Base-by-base conservation (phyloP, 2,329 filamentous ascomycete genomes). In the Hypoxylon sp. region DNA sequence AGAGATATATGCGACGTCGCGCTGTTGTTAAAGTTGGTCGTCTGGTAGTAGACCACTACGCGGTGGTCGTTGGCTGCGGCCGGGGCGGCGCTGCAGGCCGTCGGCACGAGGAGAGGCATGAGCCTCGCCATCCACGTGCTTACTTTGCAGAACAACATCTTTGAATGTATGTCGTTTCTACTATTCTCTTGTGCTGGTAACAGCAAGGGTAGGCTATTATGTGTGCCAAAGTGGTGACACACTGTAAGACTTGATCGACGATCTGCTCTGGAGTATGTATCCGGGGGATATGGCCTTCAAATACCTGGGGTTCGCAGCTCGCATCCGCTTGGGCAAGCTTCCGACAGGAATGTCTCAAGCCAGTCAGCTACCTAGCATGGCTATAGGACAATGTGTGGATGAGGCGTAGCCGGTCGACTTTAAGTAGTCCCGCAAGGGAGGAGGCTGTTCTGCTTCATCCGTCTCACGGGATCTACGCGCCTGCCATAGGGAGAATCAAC, bases 41-140 rank as follows among this genome's bases (percentile, higher is more conserved):
- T 88, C 74, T 88, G 86, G 76, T 85, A 85, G 78, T 87, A 87
- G 52, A 83, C 79, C 39, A 87, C 82, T 31, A 87, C 79, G 17
- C 85, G 84, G 57, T 78, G 77, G 63, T 77, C 74, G 52, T 76
- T 61, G 29, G 66, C 67, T 6, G 72, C 72, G 13, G 59, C 63
- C 9, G 67, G 61, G 4, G 71, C 70, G 22, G 57, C 58, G 14
- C 52, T 58, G 22, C 65, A 73, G 47, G 53, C 66, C 10, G 71
- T 47, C 5, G 71, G 69, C 44, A 71, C 63, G 37, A 77, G 69
- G 47, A 77, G 72, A 33, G 74, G 71, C 52, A 75, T 22, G 2
- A 73, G 44, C 52, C 63, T 66, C 51, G 70, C 59, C 53, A 75
- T 31, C 73, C 72, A 75, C 48, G 42, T 57, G 22, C 68, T 47